Percentiles rank a stretch among this genome's conserved stretches.
Conservation (phyloP, 1,284 basidiomycete genomes). For the Ustilago xerochloae region DNA sequence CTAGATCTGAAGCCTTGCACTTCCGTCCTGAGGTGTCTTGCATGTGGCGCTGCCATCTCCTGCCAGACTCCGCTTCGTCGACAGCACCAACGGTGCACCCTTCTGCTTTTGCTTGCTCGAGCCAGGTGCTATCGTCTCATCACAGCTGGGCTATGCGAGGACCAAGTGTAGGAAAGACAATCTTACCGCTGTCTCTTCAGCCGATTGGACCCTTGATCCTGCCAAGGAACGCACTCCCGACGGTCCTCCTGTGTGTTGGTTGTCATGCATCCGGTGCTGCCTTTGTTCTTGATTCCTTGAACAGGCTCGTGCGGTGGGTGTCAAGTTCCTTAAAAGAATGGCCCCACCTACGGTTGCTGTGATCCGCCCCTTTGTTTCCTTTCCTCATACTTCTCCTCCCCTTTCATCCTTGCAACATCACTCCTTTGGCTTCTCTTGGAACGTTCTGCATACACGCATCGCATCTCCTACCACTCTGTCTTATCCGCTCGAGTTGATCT, state of each 20-base stretch:
- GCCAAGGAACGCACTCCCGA: neutral
- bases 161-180: too few species aligned
- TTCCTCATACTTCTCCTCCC: neutral
- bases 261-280: neutral
- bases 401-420: neutral
- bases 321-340: neutral
- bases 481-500: constrained; percentile 21
- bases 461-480: neutral
- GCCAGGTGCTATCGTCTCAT: neutral
- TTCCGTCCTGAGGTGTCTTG: neutral
- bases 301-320: neutral
- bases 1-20: neutral
- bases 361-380: neutral
- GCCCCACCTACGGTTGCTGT: neutral
- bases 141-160: neutral
- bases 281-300: constrained; percentile 1
- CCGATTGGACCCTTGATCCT: neutral
- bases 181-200: neutral
- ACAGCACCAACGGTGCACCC: too few species aligned
- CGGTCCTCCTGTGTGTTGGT: neutral
- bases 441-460: neutral
- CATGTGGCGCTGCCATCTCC: constrained; percentile 3
- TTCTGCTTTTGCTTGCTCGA: neutral
- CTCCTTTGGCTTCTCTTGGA: neutral
- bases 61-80: neutral